Conservation (phyloP, 495 filamentous ascomycete species). For the Podospora fimiseda region DNA sequence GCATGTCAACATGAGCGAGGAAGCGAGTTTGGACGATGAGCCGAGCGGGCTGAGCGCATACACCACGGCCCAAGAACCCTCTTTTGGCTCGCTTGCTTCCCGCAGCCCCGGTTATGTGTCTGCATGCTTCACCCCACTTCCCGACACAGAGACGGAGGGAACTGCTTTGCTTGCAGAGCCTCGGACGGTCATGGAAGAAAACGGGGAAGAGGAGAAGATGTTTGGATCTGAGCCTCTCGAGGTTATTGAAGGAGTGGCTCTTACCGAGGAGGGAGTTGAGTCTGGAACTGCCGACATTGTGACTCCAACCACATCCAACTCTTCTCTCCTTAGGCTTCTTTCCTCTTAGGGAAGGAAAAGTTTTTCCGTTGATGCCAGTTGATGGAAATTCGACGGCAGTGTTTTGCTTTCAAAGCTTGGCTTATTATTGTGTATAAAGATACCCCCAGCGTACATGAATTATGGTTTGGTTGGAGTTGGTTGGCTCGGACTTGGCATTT, state of each 20-base stretch:
- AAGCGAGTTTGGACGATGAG: not conserved
- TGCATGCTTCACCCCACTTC: conserved; percentile 17
- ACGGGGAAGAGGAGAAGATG: conserved; percentile 1
- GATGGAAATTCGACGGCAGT: too few relatives aligned
- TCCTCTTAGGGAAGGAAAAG: too few relatives aligned
- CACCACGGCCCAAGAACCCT: not conserved
- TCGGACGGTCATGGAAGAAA: conserved; percentile 9
- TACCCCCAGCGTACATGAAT: too few relatives aligned
- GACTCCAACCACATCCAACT: not conserved
- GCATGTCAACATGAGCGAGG: not conserved
- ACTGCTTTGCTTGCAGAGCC: conserved; percentile 14
- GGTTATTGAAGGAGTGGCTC: conserved; percentile 46
- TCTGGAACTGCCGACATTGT: conserved; percentile 40
- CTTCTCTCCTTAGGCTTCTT: not conserved
- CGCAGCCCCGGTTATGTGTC: not conserved
- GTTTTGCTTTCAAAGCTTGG: too few relatives aligned
- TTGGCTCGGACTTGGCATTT: too few relatives aligned
- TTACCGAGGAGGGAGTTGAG: conserved; percentile 54
- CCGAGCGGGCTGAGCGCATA: not conserved
- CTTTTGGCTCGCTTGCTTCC: not conserved
- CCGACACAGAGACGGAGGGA: conserved; percentile 16
- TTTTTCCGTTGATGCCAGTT: too few relatives aligned
- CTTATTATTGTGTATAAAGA: too few relatives aligned
- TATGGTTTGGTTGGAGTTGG: too few relatives aligned
- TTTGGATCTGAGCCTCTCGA: conserved; percentile 32